These are phyloP conservation scores for Vanderwaltozyma polyspora DNA, from an alignment of 805 yeast species.

Conservation along the genomic window DNA sequence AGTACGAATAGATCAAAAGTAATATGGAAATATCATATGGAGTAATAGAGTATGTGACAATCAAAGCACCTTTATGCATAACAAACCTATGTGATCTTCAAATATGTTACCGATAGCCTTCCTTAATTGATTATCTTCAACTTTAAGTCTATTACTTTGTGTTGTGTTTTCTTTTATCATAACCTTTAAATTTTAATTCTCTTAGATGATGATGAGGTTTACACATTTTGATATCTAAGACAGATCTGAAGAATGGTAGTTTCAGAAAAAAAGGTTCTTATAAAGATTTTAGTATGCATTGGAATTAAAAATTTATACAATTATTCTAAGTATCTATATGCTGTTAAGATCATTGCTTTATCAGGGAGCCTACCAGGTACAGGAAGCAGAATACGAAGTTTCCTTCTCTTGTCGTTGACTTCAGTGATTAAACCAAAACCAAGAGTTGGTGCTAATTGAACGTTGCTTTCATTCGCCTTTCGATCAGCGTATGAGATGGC, in stretches of 20 bases:
- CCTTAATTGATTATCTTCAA: too few species aligned
- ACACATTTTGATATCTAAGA: too few species aligned
- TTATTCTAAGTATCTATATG: constrained; percentile 71
- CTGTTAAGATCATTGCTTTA: constrained; percentile 62
- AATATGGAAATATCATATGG: constrained; percentile 21
- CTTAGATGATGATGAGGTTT: too few species aligned
- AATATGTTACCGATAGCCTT: too few species aligned
- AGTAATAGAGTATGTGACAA: constrained; percentile 7
- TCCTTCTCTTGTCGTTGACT: constrained; percentile 65
- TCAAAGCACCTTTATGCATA: not conserved
- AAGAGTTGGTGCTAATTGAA: constrained; percentile 46
- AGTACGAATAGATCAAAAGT: constrained; percentile 11
- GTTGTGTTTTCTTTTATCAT: too few species aligned
- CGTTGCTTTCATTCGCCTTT: constrained; percentile 36
- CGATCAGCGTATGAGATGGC: constrained; percentile 48
- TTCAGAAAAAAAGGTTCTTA: too few species aligned
- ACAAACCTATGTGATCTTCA: too few species aligned
- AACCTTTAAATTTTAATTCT: too few species aligned
- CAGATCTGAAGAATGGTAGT: too few species aligned
- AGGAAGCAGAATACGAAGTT: constrained; percentile 66
- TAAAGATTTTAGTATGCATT: too few species aligned
- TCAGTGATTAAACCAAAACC: constrained; percentile 67
- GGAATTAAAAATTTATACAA: not conserved
- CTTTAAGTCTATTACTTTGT: too few species aligned
- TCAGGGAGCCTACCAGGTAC: constrained; percentile 80